Conservation (phyloP, 2,329 filamentous ascomycete genomes). For the Xylaria sp. region DNA sequence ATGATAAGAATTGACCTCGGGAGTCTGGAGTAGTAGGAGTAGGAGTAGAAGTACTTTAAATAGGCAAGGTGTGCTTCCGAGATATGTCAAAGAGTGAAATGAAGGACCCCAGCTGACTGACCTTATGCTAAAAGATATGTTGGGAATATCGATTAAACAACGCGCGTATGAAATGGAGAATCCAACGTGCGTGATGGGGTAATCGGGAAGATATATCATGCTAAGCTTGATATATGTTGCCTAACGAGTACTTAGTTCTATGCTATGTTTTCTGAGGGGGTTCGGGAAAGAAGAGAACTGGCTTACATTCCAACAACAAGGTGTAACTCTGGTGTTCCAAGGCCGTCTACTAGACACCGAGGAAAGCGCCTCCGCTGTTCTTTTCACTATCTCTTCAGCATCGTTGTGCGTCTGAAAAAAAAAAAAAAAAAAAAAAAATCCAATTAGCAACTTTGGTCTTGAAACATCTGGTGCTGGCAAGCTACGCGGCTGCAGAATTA, state of each 20-base stretch:
- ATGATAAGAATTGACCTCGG: too few species aligned
- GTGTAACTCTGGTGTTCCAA: conserved; percentile 79
- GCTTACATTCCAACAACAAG: conserved; percentile 83
- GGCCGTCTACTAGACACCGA: conserved; percentile 61
- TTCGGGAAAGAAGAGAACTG: background rate
- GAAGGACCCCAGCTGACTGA: too few species aligned
- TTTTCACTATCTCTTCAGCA: conserved; percentile 74
- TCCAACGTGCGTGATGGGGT: conserved; percentile 75
- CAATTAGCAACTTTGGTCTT: background rate
- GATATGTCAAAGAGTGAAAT: too few species aligned
- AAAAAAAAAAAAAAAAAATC: background rate
- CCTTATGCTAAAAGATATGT: conserved; percentile 82
- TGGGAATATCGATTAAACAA: conserved; percentile 73
- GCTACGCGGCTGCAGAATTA: conserved; percentile 49
- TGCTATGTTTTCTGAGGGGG: background rate
- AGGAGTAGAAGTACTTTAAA: too few species aligned
- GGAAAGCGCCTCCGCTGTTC: conserved; percentile 72
- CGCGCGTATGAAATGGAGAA: conserved; percentile 74
- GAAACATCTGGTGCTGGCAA: background rate
- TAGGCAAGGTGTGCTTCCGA: too few species aligned
- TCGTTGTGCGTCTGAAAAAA: conserved; percentile 73
- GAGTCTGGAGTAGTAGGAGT: too few species aligned
- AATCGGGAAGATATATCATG: conserved; percentile 69
- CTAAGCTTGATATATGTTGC: conserved; percentile 75
- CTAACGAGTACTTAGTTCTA: conserved; percentile 49